phyloP scores from a whole-genome alignment of 768 basidiomycete genomes.

The Tricholomella constricta region DNA sequence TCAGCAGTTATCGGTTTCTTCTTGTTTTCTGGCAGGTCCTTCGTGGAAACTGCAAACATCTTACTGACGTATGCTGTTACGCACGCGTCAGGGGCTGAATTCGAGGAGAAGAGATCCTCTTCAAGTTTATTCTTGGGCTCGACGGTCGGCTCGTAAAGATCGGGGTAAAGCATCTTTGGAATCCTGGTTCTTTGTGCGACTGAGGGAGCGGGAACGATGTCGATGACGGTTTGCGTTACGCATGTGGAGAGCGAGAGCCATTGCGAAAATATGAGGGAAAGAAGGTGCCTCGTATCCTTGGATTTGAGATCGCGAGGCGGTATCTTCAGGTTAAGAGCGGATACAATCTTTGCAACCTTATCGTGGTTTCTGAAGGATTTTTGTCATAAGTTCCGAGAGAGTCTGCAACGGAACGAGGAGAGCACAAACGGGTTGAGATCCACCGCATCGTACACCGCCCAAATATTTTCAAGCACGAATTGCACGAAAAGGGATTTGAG shows the following conservation, averaged over 20 bases:
- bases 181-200: conserved; percentile 80
- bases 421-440: conserved; percentile 81
- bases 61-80: conserved; percentile 93
- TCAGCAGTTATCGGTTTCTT: conserved; percentile 76
- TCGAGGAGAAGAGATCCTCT: conserved; percentile 75
- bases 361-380: conserved; percentile 72
- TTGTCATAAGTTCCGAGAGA: conserved; percentile 15
- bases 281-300: conserved; percentile 84
- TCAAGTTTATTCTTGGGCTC: conserved; percentile 82
- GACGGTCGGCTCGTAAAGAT: conserved; percentile 58
- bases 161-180: conserved; percentile 90
- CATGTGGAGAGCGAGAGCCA: conserved; percentile 96
- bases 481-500: conserved; percentile 97
- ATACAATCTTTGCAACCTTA: conserved; percentile 86
- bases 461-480: conserved; percentile 95
- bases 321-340: conserved; percentile 79
- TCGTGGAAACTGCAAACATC: conserved; percentile 90
- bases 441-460: conserved; percentile 94
- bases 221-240: conserved; percentile 89
- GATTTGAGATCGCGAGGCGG: conserved; percentile 87
- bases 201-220: conserved; percentile 89
- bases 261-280: conserved; percentile 87
- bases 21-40: conserved; percentile 87
- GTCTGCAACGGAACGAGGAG: background rate
- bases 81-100: conserved; percentile 53